Conservation (phyloP, 495 filamentous ascomycete genomes). For the Xylaria telfairii region DNA sequence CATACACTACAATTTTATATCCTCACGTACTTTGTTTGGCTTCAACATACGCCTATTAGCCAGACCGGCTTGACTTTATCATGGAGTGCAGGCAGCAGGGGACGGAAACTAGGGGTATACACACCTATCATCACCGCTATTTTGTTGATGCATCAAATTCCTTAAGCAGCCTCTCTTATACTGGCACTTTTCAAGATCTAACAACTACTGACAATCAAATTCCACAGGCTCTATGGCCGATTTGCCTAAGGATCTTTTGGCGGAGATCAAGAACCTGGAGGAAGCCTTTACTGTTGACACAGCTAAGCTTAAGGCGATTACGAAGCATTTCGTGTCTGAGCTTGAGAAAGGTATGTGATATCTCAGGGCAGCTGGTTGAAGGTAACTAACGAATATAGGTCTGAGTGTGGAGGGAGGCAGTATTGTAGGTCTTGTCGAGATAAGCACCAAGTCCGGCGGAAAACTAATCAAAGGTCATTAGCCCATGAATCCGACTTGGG, state of each 20-base stretch:
- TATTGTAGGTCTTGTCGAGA: slow-evolving; percentile 69
- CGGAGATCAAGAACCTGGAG: slow-evolving; percentile 86
- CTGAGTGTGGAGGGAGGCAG: slow-evolving; percentile 86
- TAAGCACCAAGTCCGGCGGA: neutral
- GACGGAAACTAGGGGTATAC: neutral
- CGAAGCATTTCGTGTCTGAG: slow-evolving; percentile 85
- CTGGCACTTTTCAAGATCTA: neutral
- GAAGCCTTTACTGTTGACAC: slow-evolving; percentile 80
- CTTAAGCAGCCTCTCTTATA: neutral
- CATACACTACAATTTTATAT: neutral
- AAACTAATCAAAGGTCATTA: slow-evolving; percentile 46
- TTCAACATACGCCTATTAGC: neutral
- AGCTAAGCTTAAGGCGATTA: slow-evolving; percentile 85
- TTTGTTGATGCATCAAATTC: neutral
- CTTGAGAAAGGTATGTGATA: slow-evolving; percentile 75
- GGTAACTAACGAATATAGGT: slow-evolving; percentile 54
- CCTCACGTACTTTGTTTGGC: neutral
- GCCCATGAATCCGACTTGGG: slow-evolving; percentile 99
- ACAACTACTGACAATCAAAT: slow-evolving; percentile 25
- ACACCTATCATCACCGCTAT: neutral
- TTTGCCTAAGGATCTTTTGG: slow-evolving; percentile 80
- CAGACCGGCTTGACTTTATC: neutral
- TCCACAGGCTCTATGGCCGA: slow-evolving; percentile 47
- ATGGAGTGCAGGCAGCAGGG: neutral
- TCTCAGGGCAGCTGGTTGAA: slow-evolving; percentile 8